Percentiles rank a stretch among this genome's conserved stretches.
Conservation (phyloP, 1,284 basidiomycete genomes). For the Cutaneotrichosporon sp. region DNA sequence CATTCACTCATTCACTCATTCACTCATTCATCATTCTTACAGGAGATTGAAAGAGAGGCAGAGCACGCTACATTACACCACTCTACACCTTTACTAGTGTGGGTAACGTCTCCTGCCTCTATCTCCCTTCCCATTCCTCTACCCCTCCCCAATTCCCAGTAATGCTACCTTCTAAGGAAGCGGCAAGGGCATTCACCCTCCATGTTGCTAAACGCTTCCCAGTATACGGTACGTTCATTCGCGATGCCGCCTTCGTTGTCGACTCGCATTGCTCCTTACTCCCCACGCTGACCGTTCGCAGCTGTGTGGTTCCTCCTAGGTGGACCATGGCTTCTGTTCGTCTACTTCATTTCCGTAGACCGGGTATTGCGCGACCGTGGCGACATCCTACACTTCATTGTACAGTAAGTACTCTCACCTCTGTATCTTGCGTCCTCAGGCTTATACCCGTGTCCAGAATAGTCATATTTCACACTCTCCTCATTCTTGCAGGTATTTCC, state of each 20-base stretch:
- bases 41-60: too few relatives aligned
- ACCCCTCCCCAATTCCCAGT: neutral
- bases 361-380: constrained; percentile 25
- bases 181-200: neutral
- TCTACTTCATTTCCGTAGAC: constrained; percentile 24
- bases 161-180: neutral
- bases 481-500: constrained; percentile 25
- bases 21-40: too few relatives aligned
- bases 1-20: too few relatives aligned
- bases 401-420: constrained; percentile 26
- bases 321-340: constrained; percentile 29
- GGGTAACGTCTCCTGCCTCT: too few relatives aligned
- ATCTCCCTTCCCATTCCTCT: neutral
- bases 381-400: constrained; percentile 25
- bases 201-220: constrained; percentile 1
- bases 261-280: neutral
- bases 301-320: constrained; percentile 21
- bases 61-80: too few relatives aligned
- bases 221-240: neutral
- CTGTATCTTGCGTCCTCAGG: too few relatives aligned
- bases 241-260: neutral
- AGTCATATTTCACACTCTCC: constrained; percentile 24
- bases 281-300: neutral
- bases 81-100: too few relatives aligned
- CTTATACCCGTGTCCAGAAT: too few relatives aligned